Conservation (phyloP, 192 early-diverging fungal species). For the Jimgerdemannia flammicorona region DNA sequence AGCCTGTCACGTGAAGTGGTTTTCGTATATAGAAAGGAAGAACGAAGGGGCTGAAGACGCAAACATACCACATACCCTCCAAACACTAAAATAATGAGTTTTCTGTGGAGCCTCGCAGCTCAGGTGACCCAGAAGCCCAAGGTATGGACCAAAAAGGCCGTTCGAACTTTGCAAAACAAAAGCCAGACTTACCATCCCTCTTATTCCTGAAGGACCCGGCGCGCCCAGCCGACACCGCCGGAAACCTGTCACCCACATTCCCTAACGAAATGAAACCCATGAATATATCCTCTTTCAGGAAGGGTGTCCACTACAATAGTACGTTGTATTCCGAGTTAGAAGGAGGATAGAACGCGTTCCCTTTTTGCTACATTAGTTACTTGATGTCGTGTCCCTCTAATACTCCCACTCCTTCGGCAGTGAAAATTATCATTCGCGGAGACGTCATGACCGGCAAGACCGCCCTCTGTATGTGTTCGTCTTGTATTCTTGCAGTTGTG, state of each 20-base stretch:
- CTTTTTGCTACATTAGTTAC: no score
- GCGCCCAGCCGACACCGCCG: no score
- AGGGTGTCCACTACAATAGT: slow-evolving; percentile 47
- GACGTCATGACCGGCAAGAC: slow-evolving; percentile 58
- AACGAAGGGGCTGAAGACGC: no score
- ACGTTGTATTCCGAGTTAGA: slow-evolving; percentile 6
- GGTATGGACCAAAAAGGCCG: no score
- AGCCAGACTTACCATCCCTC: no score
- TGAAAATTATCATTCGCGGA: slow-evolving; percentile 57
- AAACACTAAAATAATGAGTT: no score
- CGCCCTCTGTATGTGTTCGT: slow-evolving; percentile 40
- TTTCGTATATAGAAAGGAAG: no score
- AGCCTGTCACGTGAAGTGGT: no score
- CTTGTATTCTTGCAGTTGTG: not conserved
- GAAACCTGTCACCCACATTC: not conserved
- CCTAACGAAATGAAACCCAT: slow-evolving; percentile 19
- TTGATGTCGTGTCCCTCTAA: not conserved
- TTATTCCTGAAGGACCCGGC: not conserved
- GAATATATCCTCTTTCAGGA: slow-evolving; percentile 26
- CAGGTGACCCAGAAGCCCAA: no score
- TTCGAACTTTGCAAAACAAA: no score
- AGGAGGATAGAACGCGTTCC: not conserved
- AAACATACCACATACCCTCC: no score
- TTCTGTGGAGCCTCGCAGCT: no score
- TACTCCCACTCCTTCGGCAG: slow-evolving; percentile 17